Base-by-base conservation (phyloP, 2,329 filamentous ascomycete species). In the Arthroderma uncinatum region DNA sequence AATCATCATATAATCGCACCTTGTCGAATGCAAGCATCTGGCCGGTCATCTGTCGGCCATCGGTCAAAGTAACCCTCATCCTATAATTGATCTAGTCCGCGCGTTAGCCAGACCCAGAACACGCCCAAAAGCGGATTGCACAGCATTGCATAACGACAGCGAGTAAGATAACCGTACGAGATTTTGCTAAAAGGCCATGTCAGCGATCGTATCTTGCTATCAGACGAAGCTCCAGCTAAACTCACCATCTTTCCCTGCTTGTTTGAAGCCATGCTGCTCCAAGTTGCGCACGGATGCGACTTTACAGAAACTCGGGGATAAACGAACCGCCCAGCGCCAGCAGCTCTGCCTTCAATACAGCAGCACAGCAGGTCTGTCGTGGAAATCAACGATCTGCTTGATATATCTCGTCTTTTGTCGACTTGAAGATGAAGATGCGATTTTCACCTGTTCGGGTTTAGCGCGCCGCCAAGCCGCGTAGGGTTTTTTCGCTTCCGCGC, bases 201-300 rank as follows among this genome's bases (percentile, higher is more conserved):
- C 78, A 86, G 83, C 78, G 74, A 77, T 68, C 75, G 74, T 40
- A 42, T 30, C 50, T 57, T 55, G 73, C 81, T 76, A 79, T 42
- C 25, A 39, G 36, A 30, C 33, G 9, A 7, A 39, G 36, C 30
- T 53, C 36, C 19, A 36, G 33, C 19, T 60, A 84, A 25, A 47
- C 89, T 81, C 79, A 97, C 93, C 93, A 98, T 97, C 82, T 98
- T 97, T 77, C 93, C 93, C 77, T 96, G 91, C 76, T 95, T 95
- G 82, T 95, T 92, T 62, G 73, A 68, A 71, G 85, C 82, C 84
- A 85, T 85, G 65, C 73, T 84, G 70, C 60, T 62, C 65, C 61
- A 55, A 42, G 57, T n/a, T 60, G 63, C 65, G 73, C 74, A 72
- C 73, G 70, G 70, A 69, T 73, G 74, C 73, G 74, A 72, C 74